These are phyloP conservation scores for Schizopora paradoxa DNA, from an alignment of 1,284 basidiomycete genomes.

Conservation along the genomic window DNA sequence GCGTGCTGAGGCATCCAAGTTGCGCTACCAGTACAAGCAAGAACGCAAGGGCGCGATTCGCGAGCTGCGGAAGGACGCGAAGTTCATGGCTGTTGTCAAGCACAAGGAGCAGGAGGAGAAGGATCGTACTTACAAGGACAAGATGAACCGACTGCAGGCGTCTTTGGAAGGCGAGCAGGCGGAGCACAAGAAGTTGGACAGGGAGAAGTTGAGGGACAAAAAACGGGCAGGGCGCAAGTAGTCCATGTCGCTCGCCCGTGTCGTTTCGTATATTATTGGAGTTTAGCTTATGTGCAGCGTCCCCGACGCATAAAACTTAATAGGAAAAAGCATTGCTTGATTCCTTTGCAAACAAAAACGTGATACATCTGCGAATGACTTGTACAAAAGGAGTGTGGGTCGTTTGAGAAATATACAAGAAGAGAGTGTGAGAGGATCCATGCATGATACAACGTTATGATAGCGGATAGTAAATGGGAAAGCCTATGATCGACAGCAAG, in stretches of 20 bases:
- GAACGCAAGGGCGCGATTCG: constrained; percentile 96
- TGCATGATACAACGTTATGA: too few relatives aligned
- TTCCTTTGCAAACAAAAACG: too few relatives aligned
- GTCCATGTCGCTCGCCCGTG: constrained; percentile 3
- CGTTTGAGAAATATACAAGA: too few relatives aligned
- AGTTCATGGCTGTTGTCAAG: constrained; percentile 87
- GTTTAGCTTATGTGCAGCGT: too few relatives aligned
- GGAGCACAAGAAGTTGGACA: constrained; percentile 91
- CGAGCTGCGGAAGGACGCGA: constrained; percentile 92
- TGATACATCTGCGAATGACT: too few relatives aligned
- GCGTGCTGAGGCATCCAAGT: constrained; percentile 81
- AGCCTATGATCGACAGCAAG: too few relatives aligned
- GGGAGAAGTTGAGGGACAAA: constrained; percentile 75
- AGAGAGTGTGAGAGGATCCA: too few relatives aligned
- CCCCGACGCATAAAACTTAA: too few relatives aligned
- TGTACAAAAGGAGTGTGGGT: too few relatives aligned
- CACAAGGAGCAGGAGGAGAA: constrained; percentile 81
- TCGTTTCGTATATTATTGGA: too few relatives aligned
- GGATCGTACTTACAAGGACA: constrained; percentile 71
- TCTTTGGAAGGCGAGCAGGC: constrained; percentile 87
- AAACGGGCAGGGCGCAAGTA: constrained; percentile 68
- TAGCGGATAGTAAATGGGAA: too few relatives aligned
- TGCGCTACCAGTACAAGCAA: constrained; percentile 89
- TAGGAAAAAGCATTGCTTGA: too few relatives aligned
- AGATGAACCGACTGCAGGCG: constrained; percentile 80